A percentile compares a stretch with the other conserved stretches of the same genome.
Evolutionary conservation across 495 filamentous ascomycete species (phyloP).

Genomic region (Tricharina praecox): DNA sequence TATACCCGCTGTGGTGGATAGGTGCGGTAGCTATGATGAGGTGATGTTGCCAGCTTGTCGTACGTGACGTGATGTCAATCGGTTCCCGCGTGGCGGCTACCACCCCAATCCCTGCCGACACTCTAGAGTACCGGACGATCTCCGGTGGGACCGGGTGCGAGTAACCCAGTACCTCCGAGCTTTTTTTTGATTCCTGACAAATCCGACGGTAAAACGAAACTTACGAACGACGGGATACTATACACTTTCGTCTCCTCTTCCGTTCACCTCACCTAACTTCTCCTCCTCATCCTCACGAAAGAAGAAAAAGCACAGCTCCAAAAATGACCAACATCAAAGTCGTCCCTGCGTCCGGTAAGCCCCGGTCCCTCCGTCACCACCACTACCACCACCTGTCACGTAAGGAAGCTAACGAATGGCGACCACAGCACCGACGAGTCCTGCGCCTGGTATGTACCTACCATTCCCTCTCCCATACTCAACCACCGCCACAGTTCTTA

Average conservation of each 20-base stretch:
- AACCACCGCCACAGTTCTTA: background rate
- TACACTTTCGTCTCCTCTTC: background rate
- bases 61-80: background rate
- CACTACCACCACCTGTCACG: background rate
- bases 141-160: background rate
- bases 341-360: background rate
- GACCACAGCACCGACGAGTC: conserved; percentile 7
- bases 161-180: background rate
- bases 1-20: no score
- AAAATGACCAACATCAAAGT: background rate
- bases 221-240: no score
- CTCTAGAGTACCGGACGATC: background rate
- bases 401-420: background rate
- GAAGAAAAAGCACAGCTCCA: background rate
- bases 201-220: no score
- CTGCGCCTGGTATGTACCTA: conserved; percentile 5
- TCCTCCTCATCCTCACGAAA: no score
- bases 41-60: no score
- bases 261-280: background rate
- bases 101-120: background rate
- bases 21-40: no score
- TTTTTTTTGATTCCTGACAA: background rate
- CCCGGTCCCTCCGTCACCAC: background rate
- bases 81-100: background rate
- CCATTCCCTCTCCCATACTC: background rate